phyloP scores from a whole-genome alignment of 768 basidiomycete species.

The Cystobasidium ongulense region DNA sequence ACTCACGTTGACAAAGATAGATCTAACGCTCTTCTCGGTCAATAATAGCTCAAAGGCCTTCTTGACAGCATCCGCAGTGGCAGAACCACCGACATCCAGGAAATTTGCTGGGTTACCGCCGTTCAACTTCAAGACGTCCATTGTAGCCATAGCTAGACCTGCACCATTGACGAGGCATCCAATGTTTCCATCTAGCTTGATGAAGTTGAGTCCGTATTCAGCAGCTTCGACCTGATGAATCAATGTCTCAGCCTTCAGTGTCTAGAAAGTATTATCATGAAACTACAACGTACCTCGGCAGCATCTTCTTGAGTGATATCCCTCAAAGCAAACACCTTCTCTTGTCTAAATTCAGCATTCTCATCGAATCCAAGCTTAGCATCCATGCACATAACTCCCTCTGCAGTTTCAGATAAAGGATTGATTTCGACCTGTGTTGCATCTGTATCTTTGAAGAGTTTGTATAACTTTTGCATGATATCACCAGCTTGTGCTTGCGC shows the following conservation, averaged over 20 bases:
- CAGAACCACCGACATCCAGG: conserved; percentile 92
- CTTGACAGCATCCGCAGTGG: conserved; percentile 98
- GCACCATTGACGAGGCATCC: conserved; percentile 98
- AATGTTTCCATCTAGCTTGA: conserved; percentile 94
- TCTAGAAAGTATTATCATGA: background rate
- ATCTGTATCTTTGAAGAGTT: conserved; percentile 96
- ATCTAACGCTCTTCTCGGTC: conserved; percentile 83
- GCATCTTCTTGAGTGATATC: conserved; percentile 93
- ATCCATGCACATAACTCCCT: conserved; percentile 99
- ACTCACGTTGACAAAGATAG: conserved; percentile 85
- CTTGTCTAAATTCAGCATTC: conserved; percentile 95
- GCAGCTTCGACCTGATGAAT: conserved; percentile 68
- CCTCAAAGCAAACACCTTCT: conserved; percentile 74
- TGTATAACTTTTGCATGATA: conserved; percentile 87
- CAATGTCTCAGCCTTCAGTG: too few relatives aligned
- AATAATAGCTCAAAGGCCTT: conserved; percentile 96
- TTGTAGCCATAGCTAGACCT: conserved; percentile 98
- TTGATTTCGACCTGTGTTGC: conserved; percentile 99
- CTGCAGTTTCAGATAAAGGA: conserved; percentile 82
- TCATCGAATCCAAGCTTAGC: conserved; percentile 99
- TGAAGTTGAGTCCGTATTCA: conserved; percentile 91
- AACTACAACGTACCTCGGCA: conserved; percentile 56
- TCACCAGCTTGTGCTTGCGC: conserved; percentile 79
- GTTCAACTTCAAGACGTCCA: conserved; percentile 95
- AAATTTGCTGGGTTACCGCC: conserved; percentile 98